phyloP scores from a whole-genome alignment of 1,284 basidiomycete species.

The Moesziomyces antarcticus region DNA sequence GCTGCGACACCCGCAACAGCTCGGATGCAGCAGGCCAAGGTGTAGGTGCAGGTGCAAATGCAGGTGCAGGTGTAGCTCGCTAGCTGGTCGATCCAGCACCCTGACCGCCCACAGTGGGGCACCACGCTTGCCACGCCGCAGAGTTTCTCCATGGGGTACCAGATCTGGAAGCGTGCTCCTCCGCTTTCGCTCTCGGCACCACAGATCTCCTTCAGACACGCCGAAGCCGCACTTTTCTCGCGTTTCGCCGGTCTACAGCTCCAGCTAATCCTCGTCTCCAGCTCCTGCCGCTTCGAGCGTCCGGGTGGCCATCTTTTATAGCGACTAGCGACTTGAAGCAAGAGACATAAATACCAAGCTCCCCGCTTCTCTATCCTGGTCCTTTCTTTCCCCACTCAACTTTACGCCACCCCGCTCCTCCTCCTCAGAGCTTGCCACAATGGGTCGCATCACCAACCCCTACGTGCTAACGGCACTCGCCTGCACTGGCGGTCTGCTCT shows the following conservation, averaged over 20 bases:
- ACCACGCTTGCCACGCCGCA: too few species aligned
- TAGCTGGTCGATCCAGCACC: not conserved
- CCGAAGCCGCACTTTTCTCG: not conserved
- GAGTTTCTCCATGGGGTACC: slow-evolving; percentile 9
- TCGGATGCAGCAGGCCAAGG: not conserved
- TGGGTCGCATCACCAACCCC: slow-evolving; percentile 43
- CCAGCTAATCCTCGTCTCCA: too few species aligned
- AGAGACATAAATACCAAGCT: slow-evolving; percentile 9
- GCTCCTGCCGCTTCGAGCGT: too few species aligned
- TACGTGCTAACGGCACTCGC: slow-evolving; percentile 41
- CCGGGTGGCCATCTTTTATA: too few species aligned
- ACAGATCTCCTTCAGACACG: not conserved
- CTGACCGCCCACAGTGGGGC: slow-evolving; percentile 1
- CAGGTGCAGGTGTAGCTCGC: not conserved
- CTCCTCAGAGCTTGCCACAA: slow-evolving; percentile 1
- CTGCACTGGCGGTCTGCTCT: slow-evolving; percentile 45
- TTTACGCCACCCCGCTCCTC: not conserved
- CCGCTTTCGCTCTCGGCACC: not conserved
- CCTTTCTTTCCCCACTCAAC: not conserved
- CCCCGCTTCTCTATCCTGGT: not conserved
- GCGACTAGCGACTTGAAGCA: too few species aligned
- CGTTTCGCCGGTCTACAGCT: not conserved
- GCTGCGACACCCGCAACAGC: not conserved
- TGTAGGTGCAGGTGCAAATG: not conserved
- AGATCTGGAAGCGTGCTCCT: not conserved